Conservation (phyloP, 139 green algal species). For the Deuterostichococcus epilithicus region DNA sequence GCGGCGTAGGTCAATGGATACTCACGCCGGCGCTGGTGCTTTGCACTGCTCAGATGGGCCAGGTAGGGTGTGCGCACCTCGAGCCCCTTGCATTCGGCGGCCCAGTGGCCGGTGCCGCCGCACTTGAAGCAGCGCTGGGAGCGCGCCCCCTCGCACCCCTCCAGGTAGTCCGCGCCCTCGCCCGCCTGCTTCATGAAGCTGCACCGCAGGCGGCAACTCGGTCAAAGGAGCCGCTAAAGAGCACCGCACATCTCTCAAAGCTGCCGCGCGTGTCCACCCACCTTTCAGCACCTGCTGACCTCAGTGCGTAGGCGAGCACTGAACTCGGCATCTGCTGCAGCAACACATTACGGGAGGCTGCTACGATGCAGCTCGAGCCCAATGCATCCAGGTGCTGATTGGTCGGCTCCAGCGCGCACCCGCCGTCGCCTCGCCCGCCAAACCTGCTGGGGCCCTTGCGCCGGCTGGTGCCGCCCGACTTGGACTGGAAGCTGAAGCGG, state of each 20-base stretch:
- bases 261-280: background rate
- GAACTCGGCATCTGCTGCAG: too few relatives aligned
- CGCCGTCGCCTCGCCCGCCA: conserved; percentile 10
- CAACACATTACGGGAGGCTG: too few relatives aligned
- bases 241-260: too few relatives aligned
- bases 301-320: too few relatives aligned
- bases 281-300: too few relatives aligned
- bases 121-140: conserved; percentile 48
- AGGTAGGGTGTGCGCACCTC: too few relatives aligned
- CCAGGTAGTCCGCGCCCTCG: conserved; percentile 43
- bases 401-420: conserved; percentile 1
- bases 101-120: conserved; percentile 44
- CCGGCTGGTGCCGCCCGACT: conserved; percentile 2
- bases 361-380: too few relatives aligned
- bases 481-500: conserved; percentile 24
- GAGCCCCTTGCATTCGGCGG: conserved; percentile 28
- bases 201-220: background rate
- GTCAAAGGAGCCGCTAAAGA: background rate
- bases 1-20: too few relatives aligned
- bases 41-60: too few relatives aligned
- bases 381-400: too few relatives aligned
- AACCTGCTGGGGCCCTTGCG: conserved; percentile 13
- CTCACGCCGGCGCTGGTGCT: too few relatives aligned
- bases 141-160: conserved; percentile 32
- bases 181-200: conserved; percentile 34